Conservation (phyloP, 805 yeast species). For the Yarrowia sp. region DNA sequence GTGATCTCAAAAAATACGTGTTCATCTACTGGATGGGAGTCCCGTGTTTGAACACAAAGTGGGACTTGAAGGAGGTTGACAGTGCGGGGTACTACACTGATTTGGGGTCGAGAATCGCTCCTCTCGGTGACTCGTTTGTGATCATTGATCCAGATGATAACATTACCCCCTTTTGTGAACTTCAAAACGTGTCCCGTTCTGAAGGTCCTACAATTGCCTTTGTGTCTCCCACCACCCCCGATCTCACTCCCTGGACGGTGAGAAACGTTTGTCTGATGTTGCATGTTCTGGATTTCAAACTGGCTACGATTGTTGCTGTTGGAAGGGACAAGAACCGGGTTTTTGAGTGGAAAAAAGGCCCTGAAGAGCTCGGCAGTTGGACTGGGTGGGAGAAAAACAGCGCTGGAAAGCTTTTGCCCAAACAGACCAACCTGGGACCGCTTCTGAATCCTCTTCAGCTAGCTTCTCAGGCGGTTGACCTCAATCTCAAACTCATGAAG, state of each 20-base stretch:
- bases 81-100: not conserved
- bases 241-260: conserved; percentile 9
- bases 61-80: conserved; percentile 50
- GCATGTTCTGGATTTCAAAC: conserved; percentile 41
- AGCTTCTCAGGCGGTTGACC: conserved; percentile 90
- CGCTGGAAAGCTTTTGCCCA: conserved; percentile 76
- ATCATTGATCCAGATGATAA: conserved; percentile 20
- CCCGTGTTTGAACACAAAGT: conserved; percentile 66
- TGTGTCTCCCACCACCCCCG: not conserved
- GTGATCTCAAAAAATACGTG: conserved; percentile 87
- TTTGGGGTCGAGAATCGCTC: not conserved
- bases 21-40: conserved; percentile 90
- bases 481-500: conserved; percentile 90
- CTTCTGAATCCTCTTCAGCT: conserved; percentile 80
- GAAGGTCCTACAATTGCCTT: conserved; percentile 4
- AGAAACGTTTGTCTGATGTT: conserved; percentile 40
- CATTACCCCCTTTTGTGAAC: conserved; percentile 1
- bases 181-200: not conserved
- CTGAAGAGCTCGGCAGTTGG: conserved; percentile 44
- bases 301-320: not conserved
- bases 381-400: conserved; percentile 92
- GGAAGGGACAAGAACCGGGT: not conserved
- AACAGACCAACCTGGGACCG: conserved; percentile 79
- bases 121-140: not conserved
- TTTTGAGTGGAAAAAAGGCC: conserved; percentile 38